A percentile compares a stretch with the other conserved stretches of the same genome.
These are phyloP conservation scores for Boletus barrowsii DNA, from an alignment of 768 basidiomycete genomes.

Conservation along the genomic window DNA sequence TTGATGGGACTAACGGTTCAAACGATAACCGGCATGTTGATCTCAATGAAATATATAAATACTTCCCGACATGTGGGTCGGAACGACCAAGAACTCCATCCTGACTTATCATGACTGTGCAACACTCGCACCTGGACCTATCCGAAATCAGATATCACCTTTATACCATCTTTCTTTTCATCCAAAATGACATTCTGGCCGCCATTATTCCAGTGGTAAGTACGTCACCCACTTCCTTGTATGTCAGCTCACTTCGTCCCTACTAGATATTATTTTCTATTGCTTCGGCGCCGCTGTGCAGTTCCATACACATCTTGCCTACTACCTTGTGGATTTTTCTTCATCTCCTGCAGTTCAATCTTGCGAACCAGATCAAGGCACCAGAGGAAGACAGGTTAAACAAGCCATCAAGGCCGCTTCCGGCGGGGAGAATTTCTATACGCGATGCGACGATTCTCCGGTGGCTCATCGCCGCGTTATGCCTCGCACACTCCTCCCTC, in stretches of 20 bases:
- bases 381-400: conserved; percentile 44
- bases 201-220: conserved; percentile 47
- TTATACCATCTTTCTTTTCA: conserved; percentile 39
- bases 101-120: conserved; percentile 18
- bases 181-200: conserved; percentile 45
- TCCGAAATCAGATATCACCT: conserved; percentile 21
- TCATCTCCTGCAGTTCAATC: conserved; percentile 42
- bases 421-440: conserved; percentile 40
- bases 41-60: background rate
- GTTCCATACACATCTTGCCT: conserved; percentile 18
- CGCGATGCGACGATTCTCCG: conserved; percentile 34
- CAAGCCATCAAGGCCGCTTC: conserved; percentile 45
- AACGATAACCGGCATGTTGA: background rate
- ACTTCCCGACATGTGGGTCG: background rate
- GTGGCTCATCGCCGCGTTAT: conserved; percentile 35
- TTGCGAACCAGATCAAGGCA: conserved; percentile 43
- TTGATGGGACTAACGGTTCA: background rate
- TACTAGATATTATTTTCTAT: conserved; percentile 33
- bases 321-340: conserved; percentile 43
- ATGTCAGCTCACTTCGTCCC: background rate
- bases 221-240: background rate
- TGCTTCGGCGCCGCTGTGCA: conserved; percentile 32
- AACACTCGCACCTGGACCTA: conserved; percentile 1
- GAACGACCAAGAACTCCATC: background rate
- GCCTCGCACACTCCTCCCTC: conserved; percentile 32